Percentiles rank a stretch among this genome's conserved stretches.
Conservation (phyloP, 2,329 filamentous ascomycete species). For the Lachnellula arida region DNA sequence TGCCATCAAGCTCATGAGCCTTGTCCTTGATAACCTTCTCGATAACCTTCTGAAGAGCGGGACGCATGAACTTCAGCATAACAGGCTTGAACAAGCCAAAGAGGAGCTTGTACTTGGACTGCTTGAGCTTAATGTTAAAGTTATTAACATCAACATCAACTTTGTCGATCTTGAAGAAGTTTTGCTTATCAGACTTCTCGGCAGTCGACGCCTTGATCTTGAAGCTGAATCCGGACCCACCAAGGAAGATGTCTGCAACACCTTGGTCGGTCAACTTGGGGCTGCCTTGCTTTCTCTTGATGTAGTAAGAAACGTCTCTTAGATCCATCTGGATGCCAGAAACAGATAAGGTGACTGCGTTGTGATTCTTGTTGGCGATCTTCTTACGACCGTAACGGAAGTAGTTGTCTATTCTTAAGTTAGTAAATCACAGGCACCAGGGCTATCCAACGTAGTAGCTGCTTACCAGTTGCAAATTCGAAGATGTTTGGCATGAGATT, state of each 20-base stretch:
- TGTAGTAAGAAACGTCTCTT: conserved; percentile 84
- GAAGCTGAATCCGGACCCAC: conserved; percentile 85
- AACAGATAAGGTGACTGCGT: conserved; percentile 75
- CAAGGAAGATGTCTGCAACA: conserved; percentile 82
- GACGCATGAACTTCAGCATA: conserved; percentile 76
- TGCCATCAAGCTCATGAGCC: conserved; percentile 67
- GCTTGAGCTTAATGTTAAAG: conserved; percentile 82
- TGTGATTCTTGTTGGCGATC: conserved; percentile 73
- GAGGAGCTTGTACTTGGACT: conserved; percentile 91
- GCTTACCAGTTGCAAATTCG: conserved; percentile 67
- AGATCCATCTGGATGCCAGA: conserved; percentile 92
- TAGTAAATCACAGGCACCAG: neutral
- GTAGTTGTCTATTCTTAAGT: conserved; percentile 62
- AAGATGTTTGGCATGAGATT: conserved; percentile 93
- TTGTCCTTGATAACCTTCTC: conserved; percentile 87
- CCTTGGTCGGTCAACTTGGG: conserved; percentile 82
- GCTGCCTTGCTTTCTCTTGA: conserved; percentile 94
- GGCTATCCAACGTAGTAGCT: neutral
- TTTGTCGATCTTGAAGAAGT: conserved; percentile 94
- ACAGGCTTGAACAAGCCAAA: conserved; percentile 85
- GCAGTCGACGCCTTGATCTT: conserved; percentile 83
- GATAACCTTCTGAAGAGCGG: conserved; percentile 78
- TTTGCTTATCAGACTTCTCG: conserved; percentile 66
- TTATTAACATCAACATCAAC: conserved; percentile 78
- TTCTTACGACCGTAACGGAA: conserved; percentile 93